Evolutionary conservation across 306 rosid species (phyloP), one percentile per base, ranked within the genome.

Genomic region (Ochetophila trinervis): DNA sequence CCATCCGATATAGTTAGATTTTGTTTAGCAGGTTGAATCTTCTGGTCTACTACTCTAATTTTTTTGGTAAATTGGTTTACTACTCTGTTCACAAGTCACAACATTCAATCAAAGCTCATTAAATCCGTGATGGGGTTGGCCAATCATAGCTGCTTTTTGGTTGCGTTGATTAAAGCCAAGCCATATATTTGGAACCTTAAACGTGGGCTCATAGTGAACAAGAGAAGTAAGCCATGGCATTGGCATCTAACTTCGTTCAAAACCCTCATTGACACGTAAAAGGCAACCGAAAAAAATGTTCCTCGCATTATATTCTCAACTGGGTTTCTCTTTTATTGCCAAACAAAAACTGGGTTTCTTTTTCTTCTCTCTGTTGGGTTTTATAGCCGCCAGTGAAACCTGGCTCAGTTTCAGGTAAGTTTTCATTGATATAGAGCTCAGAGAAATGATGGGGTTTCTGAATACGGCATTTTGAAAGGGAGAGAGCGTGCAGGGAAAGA

Each of bases 121-220:
- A 6, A 37, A 37, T 37, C 2, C 32, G 32, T 27, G 54, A 1
- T 18, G 0, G 13, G 57, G 10, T 5, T 18, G 11, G 21, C 2
- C 21, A 53, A 53, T 53, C 10, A 6, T 5, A 11, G 59, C 6
- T 52, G 45, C 32, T 8, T 24, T 24, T 62, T 30, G 8, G 47
- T 4, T 53, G 42, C 34, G 59, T 13, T 53, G 32, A n/a, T 19
- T 23, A 16, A 27, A 61, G 60, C 67, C 44, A 49, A 20, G 80
- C 86, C 86, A 68, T 65, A 13, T 57, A 53, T 62, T 72, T 69
- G 57, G 65, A 65, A 51, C 47, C 40, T 71, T 35, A 19, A 72
- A 80, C 88, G 88, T 84, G 88, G 85, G 66, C 65, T 47, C 35
- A 54, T 65, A 10, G 49, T 36, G 0, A 68, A 64, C 77, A 27